Evolutionary conservation across 306 rosid species (phyloP), one percentile per base, ranked within the genome.

Genomic region (Acacia melanoxylon): DNA sequence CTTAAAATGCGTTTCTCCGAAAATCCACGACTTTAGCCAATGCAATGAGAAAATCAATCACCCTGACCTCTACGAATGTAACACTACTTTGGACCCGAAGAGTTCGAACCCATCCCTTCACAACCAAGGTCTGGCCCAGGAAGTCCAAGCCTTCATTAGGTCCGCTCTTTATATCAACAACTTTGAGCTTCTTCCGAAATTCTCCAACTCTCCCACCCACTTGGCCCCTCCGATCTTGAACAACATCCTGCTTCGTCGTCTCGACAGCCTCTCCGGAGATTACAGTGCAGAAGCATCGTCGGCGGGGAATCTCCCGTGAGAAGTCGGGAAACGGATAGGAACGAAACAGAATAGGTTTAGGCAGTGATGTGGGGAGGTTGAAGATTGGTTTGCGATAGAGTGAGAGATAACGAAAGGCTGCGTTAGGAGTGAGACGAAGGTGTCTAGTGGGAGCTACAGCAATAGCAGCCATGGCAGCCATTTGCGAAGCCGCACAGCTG

Each of bases 91-190:
- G 98, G 78, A 83, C 72, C 35, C 99, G 89, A 77, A 95, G 88
- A 16, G 98, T 95, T 37, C 98, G 94, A 49, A 95, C 99, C 99
- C 98, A 93, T 15, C 99, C 97, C 27, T 63, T 80, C 14, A 93
- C 85, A 46, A 88, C 83, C 20, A 93, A 80, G 59, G 82, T 84
- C 80, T 87, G 90, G 19, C 97, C 98, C 71, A 93, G 54, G 56
- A 86, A 76, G 37, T 85, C 91, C 71, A 89, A 67, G 20, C 90
- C 97, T 77, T 88, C 86, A 54, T 81, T 84, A 4, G 89, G 83
- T 2, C 87, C 93, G 41, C 85, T 86, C 83, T 91, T 95, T 29
- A 93, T 79, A 8, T 95, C 95, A 37, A 68, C 86, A 58, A 95
- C 84, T 85, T 87, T 89, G 35, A 89, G 89, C 93, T 90, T 93